Evolutionary conservation across 2,329 filamentous ascomycete species (phyloP).

Genomic region (Pseudogymnoascus sp.): DNA sequence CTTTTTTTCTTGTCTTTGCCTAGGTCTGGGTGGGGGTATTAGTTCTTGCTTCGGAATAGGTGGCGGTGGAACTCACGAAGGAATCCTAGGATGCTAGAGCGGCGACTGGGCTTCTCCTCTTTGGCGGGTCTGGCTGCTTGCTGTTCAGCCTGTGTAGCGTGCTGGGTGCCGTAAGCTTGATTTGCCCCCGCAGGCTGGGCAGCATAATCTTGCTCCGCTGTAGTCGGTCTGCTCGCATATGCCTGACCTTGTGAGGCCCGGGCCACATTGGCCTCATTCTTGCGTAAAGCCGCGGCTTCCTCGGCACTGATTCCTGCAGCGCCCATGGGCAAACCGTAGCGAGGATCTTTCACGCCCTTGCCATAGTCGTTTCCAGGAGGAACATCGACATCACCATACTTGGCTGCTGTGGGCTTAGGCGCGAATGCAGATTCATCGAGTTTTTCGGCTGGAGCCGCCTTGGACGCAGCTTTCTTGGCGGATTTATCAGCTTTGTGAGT

Average conservation of each 20-base stretch:
- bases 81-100: constrained; percentile 19
- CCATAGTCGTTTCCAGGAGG: constrained; percentile 1
- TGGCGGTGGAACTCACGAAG: constrained; percentile 16
- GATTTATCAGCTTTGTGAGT: neutral
- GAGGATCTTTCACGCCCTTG: neutral
- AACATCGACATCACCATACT: neutral
- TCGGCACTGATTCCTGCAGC: neutral
- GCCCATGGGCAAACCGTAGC: neutral
- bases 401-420: neutral
- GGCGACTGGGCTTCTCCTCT: constrained; percentile 12
- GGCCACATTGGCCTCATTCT: neutral
- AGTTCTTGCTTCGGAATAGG: neutral
- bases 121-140: constrained; percentile 11
- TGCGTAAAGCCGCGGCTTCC: neutral
- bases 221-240: neutral
- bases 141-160: constrained; percentile 13
- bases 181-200: neutral
- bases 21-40: constrained; percentile 17
- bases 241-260: neutral
- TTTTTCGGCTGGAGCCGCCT: neutral
- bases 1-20: constrained; percentile 18
- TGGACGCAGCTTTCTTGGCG: neutral
- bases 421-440: neutral
- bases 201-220: neutral
- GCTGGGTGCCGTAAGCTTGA: constrained; percentile 8